Evolutionary conservation across 306 rosid species (phyloP).

Genomic region (barrel medic (Medicago truncatula)): DNA sequence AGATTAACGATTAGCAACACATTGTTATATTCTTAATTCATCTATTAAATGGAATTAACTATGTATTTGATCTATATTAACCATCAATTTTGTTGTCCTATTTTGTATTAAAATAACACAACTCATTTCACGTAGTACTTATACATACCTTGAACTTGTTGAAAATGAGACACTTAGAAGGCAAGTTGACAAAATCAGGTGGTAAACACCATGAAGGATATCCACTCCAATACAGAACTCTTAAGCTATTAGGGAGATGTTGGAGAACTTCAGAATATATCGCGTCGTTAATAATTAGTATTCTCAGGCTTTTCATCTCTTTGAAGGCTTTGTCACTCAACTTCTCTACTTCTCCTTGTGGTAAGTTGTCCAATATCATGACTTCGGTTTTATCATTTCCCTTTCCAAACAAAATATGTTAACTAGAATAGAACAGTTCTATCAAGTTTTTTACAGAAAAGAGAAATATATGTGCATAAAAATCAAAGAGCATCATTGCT

Average conservation of each 20-base stretch:
- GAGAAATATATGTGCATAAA: not conserved
- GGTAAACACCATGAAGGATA: conserved; percentile 11
- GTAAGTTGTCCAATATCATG: conserved; percentile 9
- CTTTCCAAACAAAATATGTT: conserved; percentile 7
- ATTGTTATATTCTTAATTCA: no score
- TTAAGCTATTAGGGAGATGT: conserved; percentile 4
- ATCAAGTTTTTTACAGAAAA: not conserved
- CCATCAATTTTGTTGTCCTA: not conserved
- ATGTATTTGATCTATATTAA: no score
- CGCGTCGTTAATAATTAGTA: not conserved
- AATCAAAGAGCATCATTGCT: not conserved
- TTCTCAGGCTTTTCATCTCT: conserved; percentile 16
- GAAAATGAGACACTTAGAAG: conserved; percentile 9
- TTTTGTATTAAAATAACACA: not conserved
- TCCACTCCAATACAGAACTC: conserved; percentile 21
- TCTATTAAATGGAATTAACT: no score
- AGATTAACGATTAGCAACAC: no score
- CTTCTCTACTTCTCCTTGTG: not conserved
- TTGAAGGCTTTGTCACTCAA: conserved; percentile 14
- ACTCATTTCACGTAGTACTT: not conserved
- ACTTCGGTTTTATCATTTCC: not conserved
- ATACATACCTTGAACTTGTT: conserved; percentile 7
- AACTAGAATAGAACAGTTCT: not conserved
- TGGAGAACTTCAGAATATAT: conserved; percentile 13
- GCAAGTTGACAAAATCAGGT: not conserved